Base-by-base conservation (phyloP, 1,284 basidiomycete genomes). In the Austroboletus novae-zelandiae region DNA sequence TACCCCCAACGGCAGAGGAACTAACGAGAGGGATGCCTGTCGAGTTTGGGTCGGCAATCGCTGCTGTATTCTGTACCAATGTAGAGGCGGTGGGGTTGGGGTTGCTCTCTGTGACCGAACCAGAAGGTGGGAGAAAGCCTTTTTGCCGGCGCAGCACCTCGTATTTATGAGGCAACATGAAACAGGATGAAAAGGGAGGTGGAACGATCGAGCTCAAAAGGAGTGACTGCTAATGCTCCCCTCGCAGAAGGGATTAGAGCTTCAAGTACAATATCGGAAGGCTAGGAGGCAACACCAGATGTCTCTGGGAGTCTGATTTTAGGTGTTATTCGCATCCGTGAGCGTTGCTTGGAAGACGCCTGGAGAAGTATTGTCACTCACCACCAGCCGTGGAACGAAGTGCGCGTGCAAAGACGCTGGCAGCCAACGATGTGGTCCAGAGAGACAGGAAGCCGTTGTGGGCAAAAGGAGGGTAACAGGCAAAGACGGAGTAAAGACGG, bases 11-110 rank as follows among this genome's bases (percentile, higher is more conserved):
- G 5, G 14, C 7, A 18, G 57, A 17, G 9, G 54, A 27, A 14
- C 3, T 6, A 13, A 43, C 20, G 45, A 65, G 53, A 3, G 60
- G 60, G n/a, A 69, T 29, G 18, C 47, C 61, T 17, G 46, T 9
- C 4, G 18, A 23, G 10, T 23, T 4, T 0, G 34, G 1, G 31
- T 4, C 35, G 14, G 25, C 1, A 8, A 23, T 29, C 0, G 45
- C 44, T 14, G 40, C 41, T 5, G 63, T 42, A 31, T 65, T 56
- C 51, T 69, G 61, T 8, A 40, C 54, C 41, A 65, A 48, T 3
- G 18, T 20, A n/a, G 64, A 63, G 5, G 30, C 65, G 5, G 64
- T 65, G 11, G 64, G 65, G 4, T 57, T 53, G 6, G 64, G 57
- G 32, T 56, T 4, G 36, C 55, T 53, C 40, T 48, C 65, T 17